Evolutionary conservation across 257 asterid species (phyloP).

Genomic region (Jaltomata sinuosa): DNA sequence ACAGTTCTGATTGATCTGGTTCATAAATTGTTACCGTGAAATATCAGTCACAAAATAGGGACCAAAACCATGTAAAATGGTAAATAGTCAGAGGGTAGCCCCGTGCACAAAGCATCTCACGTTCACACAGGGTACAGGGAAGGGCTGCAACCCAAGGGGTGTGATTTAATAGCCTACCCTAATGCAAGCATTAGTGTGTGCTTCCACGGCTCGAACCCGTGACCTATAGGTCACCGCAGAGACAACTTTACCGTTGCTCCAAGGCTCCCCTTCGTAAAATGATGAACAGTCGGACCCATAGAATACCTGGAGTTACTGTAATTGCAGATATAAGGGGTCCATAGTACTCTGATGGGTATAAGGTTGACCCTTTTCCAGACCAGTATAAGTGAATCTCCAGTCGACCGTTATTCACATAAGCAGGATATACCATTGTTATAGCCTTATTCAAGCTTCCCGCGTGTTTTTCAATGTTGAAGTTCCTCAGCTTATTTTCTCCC

Average conservation of each 20-base stretch:
- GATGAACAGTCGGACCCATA: not conserved
- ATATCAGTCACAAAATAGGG: not conserved
- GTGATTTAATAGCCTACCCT: too few relatives aligned
- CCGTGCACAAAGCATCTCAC: not conserved
- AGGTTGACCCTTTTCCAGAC: constrained; percentile 14
- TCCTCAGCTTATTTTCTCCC: not conserved
- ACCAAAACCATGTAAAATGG: not conserved
- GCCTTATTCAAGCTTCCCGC: not conserved
- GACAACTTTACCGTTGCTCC: not conserved
- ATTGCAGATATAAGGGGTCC: constrained; percentile 17
- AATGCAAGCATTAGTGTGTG: not conserved
- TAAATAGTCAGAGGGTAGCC: not conserved
- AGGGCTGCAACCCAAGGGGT: not conserved
- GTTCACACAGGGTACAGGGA: not conserved
- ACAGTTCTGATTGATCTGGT: not conserved
- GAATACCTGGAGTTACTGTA: constrained; percentile 17
- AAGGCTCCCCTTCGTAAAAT: not conserved
- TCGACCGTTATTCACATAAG: not conserved
- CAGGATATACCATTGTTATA: not conserved
- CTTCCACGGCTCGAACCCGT: not conserved
- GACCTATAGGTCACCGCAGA: not conserved
- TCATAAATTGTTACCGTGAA: not conserved
- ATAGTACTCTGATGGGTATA: not conserved
- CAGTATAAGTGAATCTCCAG: constrained; percentile 21
- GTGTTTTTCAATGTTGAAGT: constrained; percentile 8